phyloP scores from a whole-genome alignment of 225 moss, liverwort and hornwort species.

The Bryoerythrophyllum caledonicum region DNA sequence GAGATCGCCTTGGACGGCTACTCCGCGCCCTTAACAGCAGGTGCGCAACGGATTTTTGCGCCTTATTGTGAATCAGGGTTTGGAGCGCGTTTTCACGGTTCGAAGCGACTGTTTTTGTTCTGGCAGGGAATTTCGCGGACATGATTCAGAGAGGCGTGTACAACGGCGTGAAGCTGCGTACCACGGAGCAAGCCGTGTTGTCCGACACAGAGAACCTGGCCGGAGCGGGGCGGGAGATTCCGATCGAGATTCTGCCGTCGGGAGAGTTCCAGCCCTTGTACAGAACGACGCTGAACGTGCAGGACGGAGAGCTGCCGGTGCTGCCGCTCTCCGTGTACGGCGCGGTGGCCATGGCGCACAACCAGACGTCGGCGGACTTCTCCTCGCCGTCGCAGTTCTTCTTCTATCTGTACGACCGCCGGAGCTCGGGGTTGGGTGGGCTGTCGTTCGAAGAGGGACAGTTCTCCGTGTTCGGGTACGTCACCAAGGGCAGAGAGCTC shows the following conservation, averaged over 20 bases:
- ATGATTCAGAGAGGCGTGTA: constrained; percentile 85
- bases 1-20: constrained; percentile 95
- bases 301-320: constrained; percentile 97
- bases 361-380: constrained; percentile 75
- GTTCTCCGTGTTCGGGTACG: constrained; percentile 98
- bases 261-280: constrained; percentile 98
- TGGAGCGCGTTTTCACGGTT: too few species aligned
- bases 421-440: constrained; percentile 91
- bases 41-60: not conserved
- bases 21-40: constrained; percentile 93
- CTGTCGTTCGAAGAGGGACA: constrained; percentile 98
- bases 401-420: constrained; percentile 92
- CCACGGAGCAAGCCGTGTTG: constrained; percentile 85
- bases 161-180: constrained; percentile 78
- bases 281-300: constrained; percentile 83
- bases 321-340: constrained; percentile 93
- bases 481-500: constrained; percentile 89
- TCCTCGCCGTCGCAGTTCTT: constrained; percentile 98
- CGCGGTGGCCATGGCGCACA: constrained; percentile 98
- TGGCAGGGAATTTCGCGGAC: constrained; percentile 89
- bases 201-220: constrained; percentile 77
- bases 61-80: too few species aligned
- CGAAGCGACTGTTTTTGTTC: not conserved
- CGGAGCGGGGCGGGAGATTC: constrained; percentile 77
- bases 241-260: constrained; percentile 85